These are phyloP conservation scores for Cryphonectria japonica DNA, from an alignment of 2,329 filamentous ascomycete species.

Conservation along the genomic window DNA sequence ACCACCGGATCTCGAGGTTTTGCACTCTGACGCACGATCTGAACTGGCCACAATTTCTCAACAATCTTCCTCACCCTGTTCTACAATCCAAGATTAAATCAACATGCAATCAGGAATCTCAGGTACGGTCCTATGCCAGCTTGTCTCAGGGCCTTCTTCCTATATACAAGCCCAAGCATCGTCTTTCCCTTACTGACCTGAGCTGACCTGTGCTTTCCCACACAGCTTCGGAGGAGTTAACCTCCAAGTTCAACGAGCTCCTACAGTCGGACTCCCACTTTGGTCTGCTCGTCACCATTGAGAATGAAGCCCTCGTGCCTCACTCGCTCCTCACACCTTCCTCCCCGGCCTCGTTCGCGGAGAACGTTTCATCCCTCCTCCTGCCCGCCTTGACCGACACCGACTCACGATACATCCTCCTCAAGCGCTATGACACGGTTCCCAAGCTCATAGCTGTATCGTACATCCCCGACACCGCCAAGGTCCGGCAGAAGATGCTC, in stretches of 20 bases:
- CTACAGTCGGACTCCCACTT: slow-evolving; percentile 65
- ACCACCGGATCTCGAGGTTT: neutral
- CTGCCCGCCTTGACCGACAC: slow-evolving; percentile 66
- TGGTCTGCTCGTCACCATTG: slow-evolving; percentile 73
- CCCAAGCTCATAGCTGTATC: slow-evolving; percentile 71
- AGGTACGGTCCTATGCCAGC: slow-evolving; percentile 16
- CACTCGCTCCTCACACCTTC: slow-evolving; percentile 56
- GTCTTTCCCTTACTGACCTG: neutral
- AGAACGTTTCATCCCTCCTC: slow-evolving; percentile 64
- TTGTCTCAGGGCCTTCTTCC: neutral
- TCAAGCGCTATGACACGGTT: slow-evolving; percentile 65
- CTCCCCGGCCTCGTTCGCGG: slow-evolving; percentile 60
- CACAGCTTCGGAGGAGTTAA: slow-evolving; percentile 76
- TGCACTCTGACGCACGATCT: neutral
- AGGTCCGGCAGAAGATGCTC: slow-evolving; percentile 84
- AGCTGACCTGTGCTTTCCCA: neutral
- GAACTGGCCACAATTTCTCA: neutral
- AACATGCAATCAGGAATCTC: slow-evolving; percentile 31
- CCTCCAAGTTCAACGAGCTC: slow-evolving; percentile 71
- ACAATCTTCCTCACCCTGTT: neutral
- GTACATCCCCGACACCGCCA: slow-evolving; percentile 78
- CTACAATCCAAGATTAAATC: neutral
- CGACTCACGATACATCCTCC: slow-evolving; percentile 73
- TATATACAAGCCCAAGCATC: neutral
- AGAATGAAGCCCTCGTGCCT: slow-evolving; percentile 69